Percentiles rank a stretch among this genome's conserved stretches.
These are phyloP conservation scores for Stipa capillata DNA, from an alignment of 176 grass and related monocot species.

Conservation along the genomic window DNA sequence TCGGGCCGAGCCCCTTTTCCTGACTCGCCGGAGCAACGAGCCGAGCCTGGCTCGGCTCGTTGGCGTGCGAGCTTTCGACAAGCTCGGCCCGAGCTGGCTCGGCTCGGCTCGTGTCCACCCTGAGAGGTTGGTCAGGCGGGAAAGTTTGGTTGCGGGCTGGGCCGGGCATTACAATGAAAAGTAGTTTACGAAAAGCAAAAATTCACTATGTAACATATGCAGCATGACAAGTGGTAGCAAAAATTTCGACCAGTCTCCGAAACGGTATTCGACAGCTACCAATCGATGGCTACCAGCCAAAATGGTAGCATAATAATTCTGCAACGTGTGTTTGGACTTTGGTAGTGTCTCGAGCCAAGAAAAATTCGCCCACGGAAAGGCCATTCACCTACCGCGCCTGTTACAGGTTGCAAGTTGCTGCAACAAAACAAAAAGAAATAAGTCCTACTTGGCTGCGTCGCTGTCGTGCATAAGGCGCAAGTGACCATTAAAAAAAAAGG, in stretches of 20 bases:
- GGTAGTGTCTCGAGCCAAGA: neutral
- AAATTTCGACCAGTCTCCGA: too few species aligned
- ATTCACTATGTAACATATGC: too few species aligned
- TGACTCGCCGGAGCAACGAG: constrained; percentile 39
- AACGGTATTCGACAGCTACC: too few species aligned
- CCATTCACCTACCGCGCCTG: neutral
- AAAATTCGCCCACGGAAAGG: neutral
- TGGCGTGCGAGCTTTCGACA: too few species aligned
- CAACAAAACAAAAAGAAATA: neutral
- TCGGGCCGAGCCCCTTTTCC: too few species aligned
- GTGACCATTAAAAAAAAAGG: neutral
- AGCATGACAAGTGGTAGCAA: too few species aligned
- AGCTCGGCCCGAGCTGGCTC: too few species aligned
- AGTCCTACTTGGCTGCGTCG: neutral
- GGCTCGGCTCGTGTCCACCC: too few species aligned
- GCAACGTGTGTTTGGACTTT: neutral
- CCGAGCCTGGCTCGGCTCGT: too few species aligned
- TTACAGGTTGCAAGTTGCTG: neutral
- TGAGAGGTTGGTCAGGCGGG: neutral
- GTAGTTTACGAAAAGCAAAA: too few species aligned
- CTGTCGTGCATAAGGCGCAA: neutral
- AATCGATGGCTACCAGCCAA: too few species aligned
- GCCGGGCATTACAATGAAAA: too few species aligned
- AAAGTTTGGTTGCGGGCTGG: neutral
- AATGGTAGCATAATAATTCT: neutral